Percentiles rank a stretch among this genome's conserved stretches.
Conservation (phyloP, 768 basidiomycete species). For the Pilatotrama ljubarskyi region DNA sequence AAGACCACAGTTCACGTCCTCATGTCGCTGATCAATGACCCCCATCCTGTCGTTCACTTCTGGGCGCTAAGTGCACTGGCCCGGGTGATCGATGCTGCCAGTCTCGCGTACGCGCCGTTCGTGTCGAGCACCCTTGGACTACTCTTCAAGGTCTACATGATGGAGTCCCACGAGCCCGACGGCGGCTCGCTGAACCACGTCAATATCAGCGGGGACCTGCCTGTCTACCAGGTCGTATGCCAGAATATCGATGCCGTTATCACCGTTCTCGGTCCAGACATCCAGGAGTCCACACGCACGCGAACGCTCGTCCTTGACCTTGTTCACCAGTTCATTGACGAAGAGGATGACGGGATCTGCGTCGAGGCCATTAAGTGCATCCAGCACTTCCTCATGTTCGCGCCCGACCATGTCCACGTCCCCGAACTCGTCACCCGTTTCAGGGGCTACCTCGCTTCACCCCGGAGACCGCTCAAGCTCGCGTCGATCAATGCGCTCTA, state of each 20-base stretch:
- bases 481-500: constrained; percentile 96
- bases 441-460: constrained; percentile 75
- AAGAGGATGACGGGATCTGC: constrained; percentile 83
- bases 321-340: constrained; percentile 80
- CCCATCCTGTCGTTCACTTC: constrained; percentile 95
- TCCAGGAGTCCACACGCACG: constrained; percentile 82
- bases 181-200: constrained; percentile 81
- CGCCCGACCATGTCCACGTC: constrained; percentile 79
- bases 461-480: constrained; percentile 82
- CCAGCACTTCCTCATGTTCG: constrained; percentile 97
- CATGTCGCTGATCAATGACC: constrained; percentile 93
- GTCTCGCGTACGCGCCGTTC: constrained; percentile 87
- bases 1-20: constrained; percentile 96
- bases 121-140: constrained; percentile 87
- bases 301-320: constrained; percentile 82
- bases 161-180: constrained; percentile 90
- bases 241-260: constrained; percentile 92
- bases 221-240: constrained; percentile 89
- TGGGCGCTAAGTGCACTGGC: constrained; percentile 87
- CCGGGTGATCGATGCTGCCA: constrained; percentile 87
- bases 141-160: constrained; percentile 85
- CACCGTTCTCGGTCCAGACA: constrained; percentile 91
- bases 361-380: constrained; percentile 96
- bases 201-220: constrained; percentile 88
- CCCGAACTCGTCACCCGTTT: constrained; percentile 80